These are phyloP conservation scores for Didymosphaeria variabile DNA, from an alignment of 2,329 filamentous ascomycete species.

Conservation along the genomic window DNA sequence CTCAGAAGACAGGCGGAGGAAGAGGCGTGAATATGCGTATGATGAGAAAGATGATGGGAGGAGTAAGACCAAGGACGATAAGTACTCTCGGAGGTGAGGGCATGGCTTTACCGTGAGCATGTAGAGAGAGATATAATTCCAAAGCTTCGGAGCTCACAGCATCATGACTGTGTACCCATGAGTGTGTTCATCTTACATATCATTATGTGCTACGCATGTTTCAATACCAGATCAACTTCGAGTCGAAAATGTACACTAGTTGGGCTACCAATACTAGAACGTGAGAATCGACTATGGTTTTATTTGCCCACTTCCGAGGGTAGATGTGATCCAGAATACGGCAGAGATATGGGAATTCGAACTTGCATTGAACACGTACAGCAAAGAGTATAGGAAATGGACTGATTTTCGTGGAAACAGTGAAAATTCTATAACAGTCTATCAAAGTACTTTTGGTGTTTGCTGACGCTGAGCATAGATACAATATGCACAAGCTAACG, in stretches of 20 bases:
- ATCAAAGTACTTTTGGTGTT: conserved; percentile 7
- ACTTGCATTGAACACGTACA: too few relatives aligned
- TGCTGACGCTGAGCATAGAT: neutral
- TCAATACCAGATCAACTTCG: too few relatives aligned
- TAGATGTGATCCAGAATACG: too few relatives aligned
- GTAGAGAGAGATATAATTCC: neutral
- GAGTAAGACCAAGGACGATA: conserved; percentile 21
- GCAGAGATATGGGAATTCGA: too few relatives aligned
- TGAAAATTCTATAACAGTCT: neutral
- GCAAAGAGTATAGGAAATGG: neutral
- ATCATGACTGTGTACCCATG: too few relatives aligned
- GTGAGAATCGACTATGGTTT: too few relatives aligned
- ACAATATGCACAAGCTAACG: neutral
- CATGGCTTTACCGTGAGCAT: neutral
- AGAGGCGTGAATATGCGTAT: conserved; percentile 32
- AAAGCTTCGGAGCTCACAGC: conserved; percentile 4
- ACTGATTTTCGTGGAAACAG: neutral
- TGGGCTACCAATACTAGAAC: too few relatives aligned
- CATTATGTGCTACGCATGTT: too few relatives aligned
- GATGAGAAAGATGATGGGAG: conserved; percentile 33
- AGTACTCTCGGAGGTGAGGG: conserved; percentile 1
- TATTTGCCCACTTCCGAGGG: too few relatives aligned
- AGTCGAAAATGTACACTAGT: too few relatives aligned
- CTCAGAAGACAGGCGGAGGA: conserved; percentile 35
- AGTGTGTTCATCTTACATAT: too few relatives aligned